A percentile compares a stretch with the other conserved stretches of the same genome.
Evolutionary conservation across 2,329 filamentous ascomycete species (phyloP).

Genomic region (Decorospora gaudefroyi): DNA sequence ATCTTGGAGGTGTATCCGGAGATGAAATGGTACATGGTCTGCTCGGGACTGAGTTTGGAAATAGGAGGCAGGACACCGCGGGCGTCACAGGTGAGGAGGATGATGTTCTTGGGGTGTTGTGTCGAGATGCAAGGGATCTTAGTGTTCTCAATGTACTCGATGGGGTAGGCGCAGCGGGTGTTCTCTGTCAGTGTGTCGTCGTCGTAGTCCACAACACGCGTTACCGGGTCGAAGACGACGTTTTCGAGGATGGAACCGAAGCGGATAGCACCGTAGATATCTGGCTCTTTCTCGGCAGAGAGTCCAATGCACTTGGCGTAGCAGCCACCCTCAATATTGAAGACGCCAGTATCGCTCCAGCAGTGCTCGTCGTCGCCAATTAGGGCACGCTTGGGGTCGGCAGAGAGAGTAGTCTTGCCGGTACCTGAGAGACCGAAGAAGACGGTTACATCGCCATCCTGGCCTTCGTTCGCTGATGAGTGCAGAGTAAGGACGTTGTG

Average conservation of each 20-base stretch:
- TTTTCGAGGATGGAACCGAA: conserved; percentile 98
- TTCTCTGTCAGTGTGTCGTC: conserved; percentile 95
- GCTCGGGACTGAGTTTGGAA: conserved; percentile 89
- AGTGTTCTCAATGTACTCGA: conserved; percentile 98
- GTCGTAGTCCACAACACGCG: conserved; percentile 92
- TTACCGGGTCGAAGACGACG: conserved; percentile 92
- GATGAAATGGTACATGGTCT: conserved; percentile 99
- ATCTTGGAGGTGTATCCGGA: conserved; percentile 99
- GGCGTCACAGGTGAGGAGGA: conserved; percentile 96
- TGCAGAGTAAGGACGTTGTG: conserved; percentile 98
- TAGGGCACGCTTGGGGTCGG: conserved; percentile 91
- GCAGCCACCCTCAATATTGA: conserved; percentile 99
- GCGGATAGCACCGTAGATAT: conserved; percentile 94
- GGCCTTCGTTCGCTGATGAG: conserved; percentile 97
- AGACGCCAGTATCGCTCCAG: conserved; percentile 95
- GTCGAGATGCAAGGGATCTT: conserved; percentile 93
- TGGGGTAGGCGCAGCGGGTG: conserved; percentile 97
- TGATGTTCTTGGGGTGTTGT: conserved; percentile 93
- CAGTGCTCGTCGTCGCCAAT: conserved; percentile 99
- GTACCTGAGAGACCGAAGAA: conserved; percentile 99
- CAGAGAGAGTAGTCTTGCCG: conserved; percentile 97
- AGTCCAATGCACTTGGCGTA: conserved; percentile 99
- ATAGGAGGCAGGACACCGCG: conserved; percentile 97
- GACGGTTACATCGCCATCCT: conserved; percentile 92
- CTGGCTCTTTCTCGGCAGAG: conserved; percentile 97